These are phyloP conservation scores for Maudiozyma bulderi DNA, from an alignment of 805 yeast species.

Conservation along the genomic window DNA sequence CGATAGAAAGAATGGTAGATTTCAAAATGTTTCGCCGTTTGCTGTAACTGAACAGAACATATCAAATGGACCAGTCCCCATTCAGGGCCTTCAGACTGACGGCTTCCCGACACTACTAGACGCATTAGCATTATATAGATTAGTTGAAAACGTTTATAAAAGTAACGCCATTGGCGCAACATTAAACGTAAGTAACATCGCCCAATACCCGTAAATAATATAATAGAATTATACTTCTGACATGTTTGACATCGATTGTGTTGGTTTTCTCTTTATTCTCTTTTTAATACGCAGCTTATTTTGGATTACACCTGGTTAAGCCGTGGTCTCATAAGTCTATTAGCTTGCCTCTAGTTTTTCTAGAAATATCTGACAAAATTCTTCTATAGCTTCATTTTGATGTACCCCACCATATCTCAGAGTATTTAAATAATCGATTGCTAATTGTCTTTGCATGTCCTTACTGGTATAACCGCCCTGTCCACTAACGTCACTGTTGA, in stretches of 20 bases:
- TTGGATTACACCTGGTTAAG: neutral
- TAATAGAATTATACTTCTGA: too few species aligned
- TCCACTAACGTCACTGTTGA: conserved; percentile 20
- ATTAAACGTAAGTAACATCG: conserved; percentile 5
- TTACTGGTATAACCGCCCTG: conserved; percentile 13
- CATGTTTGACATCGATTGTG: neutral
- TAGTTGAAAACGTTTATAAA: conserved; percentile 10
- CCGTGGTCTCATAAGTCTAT: neutral
- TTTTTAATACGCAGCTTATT: neutral
- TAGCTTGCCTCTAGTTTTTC: conserved; percentile 1
- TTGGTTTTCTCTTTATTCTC: neutral
- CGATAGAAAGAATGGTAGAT: too few species aligned
- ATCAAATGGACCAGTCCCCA: neutral
- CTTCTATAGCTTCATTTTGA: conserved; percentile 53
- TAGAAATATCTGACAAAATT: conserved; percentile 37
- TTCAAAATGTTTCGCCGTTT: neutral
- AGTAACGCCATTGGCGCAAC: conserved; percentile 9
- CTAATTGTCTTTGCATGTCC: conserved; percentile 36
- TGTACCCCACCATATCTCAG: conserved; percentile 51
- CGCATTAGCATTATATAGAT: conserved; percentile 11
- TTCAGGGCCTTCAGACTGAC: conserved; percentile 10
- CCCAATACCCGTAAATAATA: neutral
- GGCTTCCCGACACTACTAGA: conserved; percentile 18
- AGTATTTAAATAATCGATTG: conserved; percentile 47
- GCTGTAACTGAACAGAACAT: neutral